Conservation (phyloP, 2,329 filamentous ascomycete genomes). For the Endocalyx cinctus region DNA sequence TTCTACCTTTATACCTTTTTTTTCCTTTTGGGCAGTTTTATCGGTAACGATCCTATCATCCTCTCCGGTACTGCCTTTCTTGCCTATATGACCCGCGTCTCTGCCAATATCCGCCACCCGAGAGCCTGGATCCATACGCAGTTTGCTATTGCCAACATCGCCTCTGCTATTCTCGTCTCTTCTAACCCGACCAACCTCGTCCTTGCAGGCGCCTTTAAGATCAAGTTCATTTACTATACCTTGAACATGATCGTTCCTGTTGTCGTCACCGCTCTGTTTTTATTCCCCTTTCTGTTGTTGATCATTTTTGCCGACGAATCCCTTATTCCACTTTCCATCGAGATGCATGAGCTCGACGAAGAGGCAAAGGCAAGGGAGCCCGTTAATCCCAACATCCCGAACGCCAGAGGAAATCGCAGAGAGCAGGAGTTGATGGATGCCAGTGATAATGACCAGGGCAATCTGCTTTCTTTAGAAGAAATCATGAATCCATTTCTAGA, state of each 20-base stretch:
- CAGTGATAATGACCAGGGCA: conserved; percentile 44
- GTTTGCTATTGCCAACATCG: conserved; percentile 68
- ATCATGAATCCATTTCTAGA: conserved; percentile 74
- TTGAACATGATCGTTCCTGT: conserved; percentile 76
- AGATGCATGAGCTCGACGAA: conserved; percentile 62
- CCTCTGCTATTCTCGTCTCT: conserved; percentile 70
- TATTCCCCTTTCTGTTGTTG: conserved; percentile 68
- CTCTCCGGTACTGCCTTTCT: conserved; percentile 70
- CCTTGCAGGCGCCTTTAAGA: conserved; percentile 65
- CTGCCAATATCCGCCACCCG: conserved; percentile 66
- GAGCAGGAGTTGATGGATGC: conserved; percentile 42
- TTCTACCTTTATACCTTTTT: conserved; percentile 73
- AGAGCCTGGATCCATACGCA: conserved; percentile 70
- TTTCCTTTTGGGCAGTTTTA: conserved; percentile 61
- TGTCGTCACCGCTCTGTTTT: conserved; percentile 59
- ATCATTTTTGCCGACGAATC: conserved; percentile 61
- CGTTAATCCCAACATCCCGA: conserved; percentile 69
- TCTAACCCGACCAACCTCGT: conserved; percentile 76
- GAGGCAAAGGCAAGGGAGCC: conserved; percentile 51
- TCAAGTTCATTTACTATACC: conserved; percentile 69
- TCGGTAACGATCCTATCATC: conserved; percentile 73
- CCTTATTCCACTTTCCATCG: conserved; percentile 61
- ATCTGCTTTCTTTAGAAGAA: conserved; percentile 61
- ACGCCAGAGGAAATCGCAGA: conserved; percentile 51
- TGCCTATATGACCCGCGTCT: conserved; percentile 72